These are phyloP conservation scores for Irpex rosettiformis DNA, from an alignment of 1,284 basidiomycete genomes.

Conservation along the genomic window DNA sequence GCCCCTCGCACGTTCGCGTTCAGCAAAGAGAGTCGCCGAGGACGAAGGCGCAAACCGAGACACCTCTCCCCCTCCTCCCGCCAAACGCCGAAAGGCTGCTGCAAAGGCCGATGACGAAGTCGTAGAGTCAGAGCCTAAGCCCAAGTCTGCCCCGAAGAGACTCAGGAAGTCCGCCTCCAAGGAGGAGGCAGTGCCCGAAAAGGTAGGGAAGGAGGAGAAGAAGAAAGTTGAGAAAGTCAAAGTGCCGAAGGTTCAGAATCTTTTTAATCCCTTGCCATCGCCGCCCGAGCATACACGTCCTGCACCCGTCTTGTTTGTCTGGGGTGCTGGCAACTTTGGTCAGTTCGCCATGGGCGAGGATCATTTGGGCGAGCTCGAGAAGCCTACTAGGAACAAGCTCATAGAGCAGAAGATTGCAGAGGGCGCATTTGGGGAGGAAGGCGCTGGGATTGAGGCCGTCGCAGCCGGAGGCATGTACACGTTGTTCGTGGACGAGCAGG, in stretches of 20 bases:
- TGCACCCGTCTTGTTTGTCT: slow-evolving; percentile 66
- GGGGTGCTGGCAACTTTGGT: slow-evolving; percentile 87
- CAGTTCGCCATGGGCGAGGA: slow-evolving; percentile 84
- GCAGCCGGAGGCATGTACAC: slow-evolving; percentile 83
- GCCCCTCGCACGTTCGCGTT: slow-evolving; percentile 13
- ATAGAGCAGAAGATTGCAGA: slow-evolving; percentile 61
- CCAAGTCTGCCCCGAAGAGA: slow-evolving; percentile 6
- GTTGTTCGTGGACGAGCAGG: slow-evolving; percentile 78
- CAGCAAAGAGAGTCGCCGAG: slow-evolving; percentile 18
- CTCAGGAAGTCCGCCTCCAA: slow-evolving; percentile 1
- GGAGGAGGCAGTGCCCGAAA: slow-evolving; percentile 14
- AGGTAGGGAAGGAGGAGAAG: slow-evolving; percentile 14
- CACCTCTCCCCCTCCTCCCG: slow-evolving; percentile 17
- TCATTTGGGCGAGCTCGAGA: slow-evolving; percentile 61
- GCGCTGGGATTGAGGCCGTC: slow-evolving; percentile 74
- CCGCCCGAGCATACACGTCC: slow-evolving; percentile 49
- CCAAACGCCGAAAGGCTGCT: slow-evolving; percentile 19
- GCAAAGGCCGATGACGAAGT: slow-evolving; percentile 17
- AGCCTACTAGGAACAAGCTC: slow-evolving; percentile 67
- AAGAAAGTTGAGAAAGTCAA: slow-evolving; percentile 27
- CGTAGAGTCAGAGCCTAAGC: slow-evolving; percentile 7
- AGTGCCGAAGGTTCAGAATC: slow-evolving; percentile 35
- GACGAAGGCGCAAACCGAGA: slow-evolving; percentile 15
- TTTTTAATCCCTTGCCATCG: slow-evolving; percentile 58
- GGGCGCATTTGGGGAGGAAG: slow-evolving; percentile 61